Evolutionary conservation across 129 eudicot genomes (phyloP), one percentile per base, ranked within the genome.

Genomic region (Rutidosis leptorrhynchoides): DNA sequence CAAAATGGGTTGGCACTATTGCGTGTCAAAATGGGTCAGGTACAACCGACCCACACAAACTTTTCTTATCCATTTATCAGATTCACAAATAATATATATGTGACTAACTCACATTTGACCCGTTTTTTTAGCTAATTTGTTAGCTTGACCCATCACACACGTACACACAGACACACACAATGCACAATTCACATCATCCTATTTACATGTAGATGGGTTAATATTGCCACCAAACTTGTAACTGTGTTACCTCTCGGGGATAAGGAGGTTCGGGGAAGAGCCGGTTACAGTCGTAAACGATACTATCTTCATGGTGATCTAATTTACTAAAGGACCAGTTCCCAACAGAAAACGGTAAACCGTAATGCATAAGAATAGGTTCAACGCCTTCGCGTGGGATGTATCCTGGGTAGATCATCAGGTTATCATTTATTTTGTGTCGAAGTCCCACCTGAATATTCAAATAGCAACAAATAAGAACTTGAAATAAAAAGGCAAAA

Each of bases 231-330:
- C 46, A 55, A 59, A 70, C 52, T 64, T 65, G 48, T 14, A 53
- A 65, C 12, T 7, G 17, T 63, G 35, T 73, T 83, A 93, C 99
- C 95, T 93, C 95, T 79, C 79, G 78, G 30, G 99, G 99, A 83
- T 83, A 93, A 57, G 99, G 99, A 37, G 99, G 99, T 93, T 86
- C 95, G n/a, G 99, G 95, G 71, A 93, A 93, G 52, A 93, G 99
- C 62, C 87, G 85, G 15, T 87, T 85, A 67, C 99, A 93, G 26
- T 93, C 91, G 62, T 93, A 93, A 52, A 89, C 99, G 66, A 89
- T 79, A 29, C 65, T 76, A 71, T 88, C 95, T 74, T 89, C 88
- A 70, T 93, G 96, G 71, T 93, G 90, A 32, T 86, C 76, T 72
- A 86, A 67, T 81, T 93, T 93, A 78, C 90, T 86, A 65, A 93